A percentile compares a stretch with the other conserved stretches of the same genome.
phyloP scores from a whole-genome alignment of 805 yeast species.

The Lachancea fermentati region DNA sequence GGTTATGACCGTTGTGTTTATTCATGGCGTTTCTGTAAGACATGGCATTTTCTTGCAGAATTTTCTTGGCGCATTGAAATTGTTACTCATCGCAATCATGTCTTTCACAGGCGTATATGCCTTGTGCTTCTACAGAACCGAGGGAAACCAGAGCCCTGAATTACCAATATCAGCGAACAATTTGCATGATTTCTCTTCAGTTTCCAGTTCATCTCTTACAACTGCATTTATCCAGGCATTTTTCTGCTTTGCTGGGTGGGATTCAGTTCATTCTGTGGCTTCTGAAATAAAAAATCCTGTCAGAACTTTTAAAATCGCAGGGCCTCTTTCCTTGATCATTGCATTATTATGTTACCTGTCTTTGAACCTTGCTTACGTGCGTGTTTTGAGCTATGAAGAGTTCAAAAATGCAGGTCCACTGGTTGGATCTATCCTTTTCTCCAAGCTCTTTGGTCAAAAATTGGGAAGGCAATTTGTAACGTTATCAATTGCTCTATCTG shows the following conservation, averaged over 20 bases:
- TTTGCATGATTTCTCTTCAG: slow-evolving; percentile 20
- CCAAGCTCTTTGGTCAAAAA: slow-evolving; percentile 46
- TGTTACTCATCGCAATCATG: slow-evolving; percentile 49
- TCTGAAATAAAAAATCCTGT: slow-evolving; percentile 58
- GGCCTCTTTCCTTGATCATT: slow-evolving; percentile 47
- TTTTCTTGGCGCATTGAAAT: slow-evolving; percentile 54
- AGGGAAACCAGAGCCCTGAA: slow-evolving; percentile 22
- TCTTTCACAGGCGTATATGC: slow-evolving; percentile 55
- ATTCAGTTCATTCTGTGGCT: slow-evolving; percentile 52
- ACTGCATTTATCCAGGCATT: slow-evolving; percentile 52
- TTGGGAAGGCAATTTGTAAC: slow-evolving; percentile 52
- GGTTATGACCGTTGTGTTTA: slow-evolving; percentile 32
- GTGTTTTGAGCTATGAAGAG: slow-evolving; percentile 49
- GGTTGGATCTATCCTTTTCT: slow-evolving; percentile 53
- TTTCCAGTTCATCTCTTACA: slow-evolving; percentile 43
- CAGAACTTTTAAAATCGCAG: slow-evolving; percentile 53
- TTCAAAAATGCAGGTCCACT: slow-evolving; percentile 50
- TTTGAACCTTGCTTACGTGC: slow-evolving; percentile 52
- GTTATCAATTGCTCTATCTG: slow-evolving; percentile 51
- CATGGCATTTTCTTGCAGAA: slow-evolving; percentile 60
- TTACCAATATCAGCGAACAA: not conserved
- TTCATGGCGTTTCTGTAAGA: slow-evolving; percentile 56
- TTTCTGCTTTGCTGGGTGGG: slow-evolving; percentile 62
- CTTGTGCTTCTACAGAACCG: slow-evolving; percentile 37
- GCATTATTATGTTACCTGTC: slow-evolving; percentile 45